Evolutionary conservation across 306 rosid genomes (phyloP), one percentile per base, ranked within the genome.

Genomic region (Medicago lupulina): DNA sequence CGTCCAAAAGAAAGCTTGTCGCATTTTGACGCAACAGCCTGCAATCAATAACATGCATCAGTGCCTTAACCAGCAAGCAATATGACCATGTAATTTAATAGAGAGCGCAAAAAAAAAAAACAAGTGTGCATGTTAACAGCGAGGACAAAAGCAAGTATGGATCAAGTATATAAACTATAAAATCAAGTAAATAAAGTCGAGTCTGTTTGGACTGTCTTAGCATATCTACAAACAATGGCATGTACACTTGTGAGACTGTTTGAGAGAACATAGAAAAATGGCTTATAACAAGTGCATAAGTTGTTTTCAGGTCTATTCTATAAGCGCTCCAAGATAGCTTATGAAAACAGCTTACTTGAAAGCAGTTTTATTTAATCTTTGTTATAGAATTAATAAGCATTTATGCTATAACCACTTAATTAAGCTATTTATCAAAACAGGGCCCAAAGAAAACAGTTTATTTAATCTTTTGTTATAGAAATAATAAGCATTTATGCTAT

Each of bases 21-120:
- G 96, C 93, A 16, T 92, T 90, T 85, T 82, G 76, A 25, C 88
- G 85, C 89, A 96, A 88, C 76, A 90, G 62, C 75, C 99, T 96
- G 98, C 67, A 84, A 84, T 50, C 69, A 87, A 66, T 41, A 77
- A 60, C 66, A 83, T 63, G 67, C 31, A 61, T 79, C 62, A 78
- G 79, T 70, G 9, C 17, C 36, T 14, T 58, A 14, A 49, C 21
- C 23, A 40, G 34, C 49, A 51, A 61, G 58, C 54, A 72, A 55
- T 79, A 16, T 23, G 31, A 74, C 49, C 40, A 10, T 17, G 7
- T 21, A 63, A 62, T 64, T 43, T 49, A n/a, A 38, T 5, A 34
- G 7, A 5, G 6, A 31, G 34, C 1, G 2, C 1, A 2, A 21
- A 66, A 13, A 0, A 28, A 6, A 28, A 46, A 21, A 13, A 10